These are phyloP conservation scores for Elsinoe arachidis DNA, from an alignment of 2,329 filamentous ascomycete genomes.

Conservation along the genomic window DNA sequence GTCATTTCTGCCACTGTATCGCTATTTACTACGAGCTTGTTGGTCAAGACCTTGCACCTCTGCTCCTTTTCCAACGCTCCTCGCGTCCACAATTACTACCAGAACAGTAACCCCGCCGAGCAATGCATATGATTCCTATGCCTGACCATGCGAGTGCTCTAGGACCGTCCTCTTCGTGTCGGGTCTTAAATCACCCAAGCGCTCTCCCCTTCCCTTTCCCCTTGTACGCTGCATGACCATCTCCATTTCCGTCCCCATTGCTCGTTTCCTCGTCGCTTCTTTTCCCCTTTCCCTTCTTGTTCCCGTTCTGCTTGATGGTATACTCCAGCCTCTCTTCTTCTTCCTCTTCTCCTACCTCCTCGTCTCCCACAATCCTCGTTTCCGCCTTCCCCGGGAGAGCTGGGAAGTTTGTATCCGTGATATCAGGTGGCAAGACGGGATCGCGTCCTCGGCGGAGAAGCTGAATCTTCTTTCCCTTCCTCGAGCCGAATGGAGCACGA, in stretches of 20 bases:
- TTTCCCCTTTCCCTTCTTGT: neutral
- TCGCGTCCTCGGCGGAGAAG: neutral
- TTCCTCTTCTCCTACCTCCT: neutral
- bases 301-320: neutral
- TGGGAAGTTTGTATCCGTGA: neutral
- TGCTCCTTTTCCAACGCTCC: too few relatives aligned
- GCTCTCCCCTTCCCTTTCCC: neutral
- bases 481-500: too few relatives aligned
- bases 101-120: too few relatives aligned
- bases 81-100: neutral
- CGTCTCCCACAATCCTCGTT: neutral
- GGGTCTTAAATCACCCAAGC: neutral
- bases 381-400: neutral
- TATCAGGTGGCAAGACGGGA: neutral
- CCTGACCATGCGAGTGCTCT: neutral
- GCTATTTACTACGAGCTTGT: too few relatives aligned
- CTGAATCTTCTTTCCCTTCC: neutral
- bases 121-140: too few relatives aligned
- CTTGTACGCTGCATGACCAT: neutral
- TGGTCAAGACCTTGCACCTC: too few relatives aligned
- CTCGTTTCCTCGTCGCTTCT: neutral
- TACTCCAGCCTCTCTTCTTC: neutral
- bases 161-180: too few relatives aligned
- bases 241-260: neutral
- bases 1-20: too few relatives aligned